phyloP scores from a whole-genome alignment of 2,329 filamentous ascomycete species.

The Microascus cirrosus region DNA sequence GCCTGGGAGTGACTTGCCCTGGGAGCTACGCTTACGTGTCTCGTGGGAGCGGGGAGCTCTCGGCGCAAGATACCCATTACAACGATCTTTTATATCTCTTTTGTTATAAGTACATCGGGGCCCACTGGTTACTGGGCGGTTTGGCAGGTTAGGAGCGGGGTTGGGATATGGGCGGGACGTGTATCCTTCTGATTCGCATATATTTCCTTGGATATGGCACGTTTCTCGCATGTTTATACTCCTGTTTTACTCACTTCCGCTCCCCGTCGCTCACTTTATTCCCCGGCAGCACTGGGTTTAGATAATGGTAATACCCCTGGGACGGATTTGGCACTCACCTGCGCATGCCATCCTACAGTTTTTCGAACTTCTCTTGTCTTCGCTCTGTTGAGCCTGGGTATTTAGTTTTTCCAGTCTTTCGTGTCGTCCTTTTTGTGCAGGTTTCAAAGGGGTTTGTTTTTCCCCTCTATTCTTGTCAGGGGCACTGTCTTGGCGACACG shows the following conservation, averaged over 20 bases:
- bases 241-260: conserved; percentile 2
- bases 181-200: neutral
- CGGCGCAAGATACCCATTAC: neutral
- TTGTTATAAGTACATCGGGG: neutral
- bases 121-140: neutral
- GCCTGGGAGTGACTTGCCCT: neutral
- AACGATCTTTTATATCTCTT: neutral
- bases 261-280: neutral
- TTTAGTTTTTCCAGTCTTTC: neutral
- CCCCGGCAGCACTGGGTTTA: neutral
- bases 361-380: neutral
- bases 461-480: neutral
- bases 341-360: neutral
- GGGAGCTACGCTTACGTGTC: neutral
- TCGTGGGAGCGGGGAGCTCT: neutral
- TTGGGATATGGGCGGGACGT: neutral
- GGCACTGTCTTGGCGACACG: neutral
- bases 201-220: neutral
- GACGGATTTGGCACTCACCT: neutral
- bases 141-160: neutral
- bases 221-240: neutral
- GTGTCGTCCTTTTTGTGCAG: neutral
- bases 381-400: neutral
- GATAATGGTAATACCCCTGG: conserved; percentile 5
- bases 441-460: neutral